A percentile compares a stretch with the other conserved stretches of the same genome.
phyloP scores from a whole-genome alignment of 2,329 filamentous ascomycete species.

The Nemania sp. region DNA sequence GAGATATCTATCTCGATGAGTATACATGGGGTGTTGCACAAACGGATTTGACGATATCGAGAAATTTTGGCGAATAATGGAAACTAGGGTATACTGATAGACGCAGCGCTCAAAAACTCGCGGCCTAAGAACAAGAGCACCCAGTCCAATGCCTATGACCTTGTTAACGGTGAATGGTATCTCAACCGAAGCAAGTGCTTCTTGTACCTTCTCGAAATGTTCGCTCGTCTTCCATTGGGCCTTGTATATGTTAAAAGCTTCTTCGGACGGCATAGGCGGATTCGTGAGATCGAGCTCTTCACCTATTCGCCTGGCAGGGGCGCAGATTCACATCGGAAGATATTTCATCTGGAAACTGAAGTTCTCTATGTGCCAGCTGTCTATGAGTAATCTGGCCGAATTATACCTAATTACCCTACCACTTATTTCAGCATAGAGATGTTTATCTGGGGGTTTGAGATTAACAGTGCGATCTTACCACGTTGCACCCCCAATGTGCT shows the following conservation, averaged over 20 bases:
- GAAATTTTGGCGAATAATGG: constrained; percentile 20
- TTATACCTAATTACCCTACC: constrained; percentile 22
- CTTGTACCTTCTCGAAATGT: constrained; percentile 24
- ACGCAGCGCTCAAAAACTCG: constrained; percentile 15
- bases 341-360: constrained; percentile 21
- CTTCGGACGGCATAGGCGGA: constrained; percentile 14
- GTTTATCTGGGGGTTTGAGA: background rate
- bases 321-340: constrained; percentile 27
- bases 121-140: constrained; percentile 19
- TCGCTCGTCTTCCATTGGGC: constrained; percentile 25
- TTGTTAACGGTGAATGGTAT: constrained; percentile 24
- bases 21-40: constrained; percentile 28
- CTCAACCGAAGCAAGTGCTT: constrained; percentile 21
- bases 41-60: constrained; percentile 14
- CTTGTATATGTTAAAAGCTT: constrained; percentile 20
- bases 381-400: constrained; percentile 22
- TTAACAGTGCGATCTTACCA: constrained; percentile 25
- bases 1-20: constrained; percentile 25
- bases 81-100: constrained; percentile 26
- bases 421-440: constrained; percentile 12
- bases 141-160: constrained; percentile 26
- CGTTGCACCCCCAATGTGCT: constrained; percentile 16
- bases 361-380: constrained; percentile 3
- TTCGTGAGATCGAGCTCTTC: constrained; percentile 8
- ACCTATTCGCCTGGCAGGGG: constrained; percentile 10